These are phyloP conservation scores for Lipomyces sp. DNA, from an alignment of 805 yeast genomes.

Conservation along the genomic window DNA sequence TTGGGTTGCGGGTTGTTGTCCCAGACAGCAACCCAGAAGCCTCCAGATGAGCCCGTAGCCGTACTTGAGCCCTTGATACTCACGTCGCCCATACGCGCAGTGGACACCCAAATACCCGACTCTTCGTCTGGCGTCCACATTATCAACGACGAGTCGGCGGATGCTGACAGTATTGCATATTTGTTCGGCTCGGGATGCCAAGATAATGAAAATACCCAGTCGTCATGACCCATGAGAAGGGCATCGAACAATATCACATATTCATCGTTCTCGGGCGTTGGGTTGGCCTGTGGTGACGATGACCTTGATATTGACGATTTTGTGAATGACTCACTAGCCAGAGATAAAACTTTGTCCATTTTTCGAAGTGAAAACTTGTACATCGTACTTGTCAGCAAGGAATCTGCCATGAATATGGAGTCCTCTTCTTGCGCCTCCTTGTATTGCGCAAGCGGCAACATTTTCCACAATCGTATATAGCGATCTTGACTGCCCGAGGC, in stretches of 20 bases:
- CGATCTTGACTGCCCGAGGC: constrained; percentile 94
- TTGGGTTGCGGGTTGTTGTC: constrained; percentile 39
- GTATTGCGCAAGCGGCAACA: constrained; percentile 13
- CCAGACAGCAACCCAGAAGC: constrained; percentile 73
- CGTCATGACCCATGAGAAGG: constrained; percentile 95
- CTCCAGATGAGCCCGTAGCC: constrained; percentile 91
- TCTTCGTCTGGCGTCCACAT: constrained; percentile 85
- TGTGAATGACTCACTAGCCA: not conserved
- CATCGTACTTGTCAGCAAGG: constrained; percentile 16
- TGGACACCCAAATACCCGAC: constrained; percentile 88
- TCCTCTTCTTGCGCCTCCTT: constrained; percentile 1
- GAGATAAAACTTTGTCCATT: not conserved
- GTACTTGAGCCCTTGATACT: constrained; percentile 96
- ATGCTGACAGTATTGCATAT: constrained; percentile 68
- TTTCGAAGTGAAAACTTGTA: constrained; percentile 13
- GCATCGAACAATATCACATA: constrained; percentile 78
- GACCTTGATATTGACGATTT: not conserved
- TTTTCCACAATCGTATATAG: constrained; percentile 81
- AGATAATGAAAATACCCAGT: constrained; percentile 82
- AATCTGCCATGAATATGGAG: constrained; percentile 15
- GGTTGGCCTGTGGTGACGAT: constrained; percentile 22
- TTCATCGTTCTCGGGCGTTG: not conserved
- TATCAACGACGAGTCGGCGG: constrained; percentile 92
- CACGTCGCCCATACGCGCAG: constrained; percentile 79
- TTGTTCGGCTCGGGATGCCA: constrained; percentile 66